These are phyloP conservation scores for Meira miltonrushii DNA, from an alignment of 1,284 basidiomycete species.

Conservation along the genomic window DNA sequence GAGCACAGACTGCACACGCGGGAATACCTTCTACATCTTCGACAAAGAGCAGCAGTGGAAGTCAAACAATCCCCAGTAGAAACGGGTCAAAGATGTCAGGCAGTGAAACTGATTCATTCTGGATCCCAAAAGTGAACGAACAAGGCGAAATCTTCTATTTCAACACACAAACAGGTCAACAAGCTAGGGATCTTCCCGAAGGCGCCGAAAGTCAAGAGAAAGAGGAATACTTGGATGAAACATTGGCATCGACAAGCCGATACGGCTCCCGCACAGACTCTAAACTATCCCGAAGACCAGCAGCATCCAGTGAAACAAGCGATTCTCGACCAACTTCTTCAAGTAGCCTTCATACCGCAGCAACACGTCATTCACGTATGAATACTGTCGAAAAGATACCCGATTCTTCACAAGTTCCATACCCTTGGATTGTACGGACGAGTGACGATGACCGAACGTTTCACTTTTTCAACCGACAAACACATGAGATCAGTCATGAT, in stretches of 20 bases:
- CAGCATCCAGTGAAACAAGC: too few relatives aligned
- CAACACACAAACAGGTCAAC: slow-evolving; percentile 5
- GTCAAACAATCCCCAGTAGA: background rate
- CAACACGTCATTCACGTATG: background rate
- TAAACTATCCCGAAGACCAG: background rate
- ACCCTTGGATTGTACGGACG: slow-evolving; percentile 27
- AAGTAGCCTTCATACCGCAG: background rate
- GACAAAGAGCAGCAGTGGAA: too few relatives aligned
- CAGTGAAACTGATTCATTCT: slow-evolving; percentile 45
- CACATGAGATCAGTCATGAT: slow-evolving; percentile 29
- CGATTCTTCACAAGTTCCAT: slow-evolving; percentile 21
- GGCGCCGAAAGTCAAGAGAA: slow-evolving; percentile 6
- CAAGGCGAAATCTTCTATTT: slow-evolving; percentile 46
- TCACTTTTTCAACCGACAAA: slow-evolving; percentile 27
- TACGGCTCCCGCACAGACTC: background rate
- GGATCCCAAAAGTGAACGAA: slow-evolving; percentile 54
- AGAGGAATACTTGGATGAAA: background rate
- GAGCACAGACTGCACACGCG: background rate
- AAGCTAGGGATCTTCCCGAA: slow-evolving; percentile 63
- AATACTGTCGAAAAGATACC: slow-evolving; percentile 28
- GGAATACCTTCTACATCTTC: too few relatives aligned
- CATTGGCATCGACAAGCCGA: background rate
- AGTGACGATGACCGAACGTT: slow-evolving; percentile 33
- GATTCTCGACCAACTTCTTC: too few relatives aligned
- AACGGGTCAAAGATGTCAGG: background rate